These are phyloP conservation scores for Tolypocladium cylindrosporum DNA, from an alignment of 2,329 filamentous ascomycete species.

Conservation along the genomic window DNA sequence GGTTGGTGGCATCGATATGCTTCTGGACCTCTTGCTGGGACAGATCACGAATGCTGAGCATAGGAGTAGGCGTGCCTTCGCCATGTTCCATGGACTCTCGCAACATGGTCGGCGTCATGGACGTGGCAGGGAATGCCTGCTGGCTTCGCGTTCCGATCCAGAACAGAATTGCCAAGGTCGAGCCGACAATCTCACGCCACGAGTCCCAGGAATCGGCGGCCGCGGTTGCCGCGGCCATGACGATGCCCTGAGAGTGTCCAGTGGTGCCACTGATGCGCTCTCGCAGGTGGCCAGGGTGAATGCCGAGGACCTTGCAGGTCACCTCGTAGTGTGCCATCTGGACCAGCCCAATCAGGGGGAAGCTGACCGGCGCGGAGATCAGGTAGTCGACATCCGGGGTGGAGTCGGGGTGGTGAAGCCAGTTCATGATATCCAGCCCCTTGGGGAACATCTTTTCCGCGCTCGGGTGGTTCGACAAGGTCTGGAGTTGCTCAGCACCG, in stretches of 20 bases:
- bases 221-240: slow-evolving; percentile 85
- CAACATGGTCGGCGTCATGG: slow-evolving; percentile 79
- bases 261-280: slow-evolving; percentile 81
- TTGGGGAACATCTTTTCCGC: slow-evolving; percentile 96
- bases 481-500: slow-evolving; percentile 80
- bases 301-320: slow-evolving; percentile 82
- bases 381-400: slow-evolving; percentile 93
- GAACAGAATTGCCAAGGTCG: slow-evolving; percentile 87
- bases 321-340: slow-evolving; percentile 95
- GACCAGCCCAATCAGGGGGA: slow-evolving; percentile 90
- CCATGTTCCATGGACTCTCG: slow-evolving; percentile 91
- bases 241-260: slow-evolving; percentile 92
- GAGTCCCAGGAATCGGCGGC: slow-evolving; percentile 90
- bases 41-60: slow-evolving; percentile 94
- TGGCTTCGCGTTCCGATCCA: slow-evolving; percentile 98
- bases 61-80: slow-evolving; percentile 91
- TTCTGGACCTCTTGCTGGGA: slow-evolving; percentile 82
- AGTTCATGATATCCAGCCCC: slow-evolving; percentile 88
- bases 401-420: slow-evolving; percentile 80
- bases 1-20: slow-evolving; percentile 93
- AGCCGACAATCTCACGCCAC: slow-evolving; percentile 68
- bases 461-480: slow-evolving; percentile 68
- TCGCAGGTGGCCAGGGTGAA: slow-evolving; percentile 79
- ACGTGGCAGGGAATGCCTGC: slow-evolving; percentile 92
- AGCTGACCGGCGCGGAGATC: slow-evolving; percentile 87